Conservation (phyloP, 805 yeast genomes). For the Candida tallmaniae region DNA sequence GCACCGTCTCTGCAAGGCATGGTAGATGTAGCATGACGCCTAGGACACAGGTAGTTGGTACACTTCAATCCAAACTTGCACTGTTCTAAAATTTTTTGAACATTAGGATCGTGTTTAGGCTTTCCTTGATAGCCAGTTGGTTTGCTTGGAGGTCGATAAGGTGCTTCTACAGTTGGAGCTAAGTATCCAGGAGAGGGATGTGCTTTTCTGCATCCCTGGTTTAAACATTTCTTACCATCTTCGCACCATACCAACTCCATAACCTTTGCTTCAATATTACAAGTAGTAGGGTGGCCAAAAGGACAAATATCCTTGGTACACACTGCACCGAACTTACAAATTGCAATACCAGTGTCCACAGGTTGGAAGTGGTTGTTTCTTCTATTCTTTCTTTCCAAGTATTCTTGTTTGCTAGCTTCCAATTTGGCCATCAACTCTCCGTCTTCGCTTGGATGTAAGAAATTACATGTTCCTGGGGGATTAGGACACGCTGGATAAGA, state of each 20-base stretch:
- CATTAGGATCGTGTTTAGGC: constrained; percentile 6
- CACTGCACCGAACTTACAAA: constrained; percentile 72
- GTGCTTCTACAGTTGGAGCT: constrained; percentile 14
- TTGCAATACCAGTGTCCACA: constrained; percentile 40
- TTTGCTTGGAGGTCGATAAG: neutral
- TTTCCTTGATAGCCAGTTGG: too few species aligned
- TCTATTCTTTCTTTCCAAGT: constrained; percentile 35
- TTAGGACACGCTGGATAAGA: constrained; percentile 75
- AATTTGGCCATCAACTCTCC: constrained; percentile 64
- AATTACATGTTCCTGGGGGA: constrained; percentile 78
- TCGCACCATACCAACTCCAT: constrained; percentile 72
- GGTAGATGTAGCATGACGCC: constrained; percentile 75
- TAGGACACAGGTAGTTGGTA: constrained; percentile 73
- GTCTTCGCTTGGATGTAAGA: constrained; percentile 82
- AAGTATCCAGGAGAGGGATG: constrained; percentile 68
- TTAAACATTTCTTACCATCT: constrained; percentile 58
- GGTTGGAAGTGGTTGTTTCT: constrained; percentile 14
- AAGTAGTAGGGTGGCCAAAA: constrained; percentile 90
- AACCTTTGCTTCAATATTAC: constrained; percentile 69
- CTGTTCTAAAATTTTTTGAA: constrained; percentile 56
- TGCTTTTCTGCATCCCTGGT: constrained; percentile 62
- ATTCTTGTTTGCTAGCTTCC: constrained; percentile 56
- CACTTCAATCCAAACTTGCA: constrained; percentile 78
- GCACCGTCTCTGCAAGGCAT: constrained; percentile 80
- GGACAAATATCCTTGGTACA: constrained; percentile 81